Conservation (phyloP, 1,284 basidiomycete species). For the Pholiota adiposa region DNA sequence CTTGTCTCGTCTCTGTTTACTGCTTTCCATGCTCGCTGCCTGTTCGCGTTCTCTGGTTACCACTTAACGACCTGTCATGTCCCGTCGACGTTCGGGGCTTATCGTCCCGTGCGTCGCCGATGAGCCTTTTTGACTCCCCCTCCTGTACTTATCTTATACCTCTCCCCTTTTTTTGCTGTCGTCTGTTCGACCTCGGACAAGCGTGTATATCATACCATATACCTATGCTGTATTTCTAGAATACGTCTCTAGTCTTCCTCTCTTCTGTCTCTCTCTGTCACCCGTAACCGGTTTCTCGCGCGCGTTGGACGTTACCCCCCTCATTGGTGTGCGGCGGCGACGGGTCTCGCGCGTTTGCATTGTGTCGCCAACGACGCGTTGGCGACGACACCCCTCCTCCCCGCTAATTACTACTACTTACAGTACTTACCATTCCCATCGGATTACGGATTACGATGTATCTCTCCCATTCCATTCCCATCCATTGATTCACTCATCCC, state of each 20-base stretch:
- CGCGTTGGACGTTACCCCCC: not conserved
- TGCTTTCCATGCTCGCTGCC: conserved; percentile 14
- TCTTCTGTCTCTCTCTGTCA: not conserved
- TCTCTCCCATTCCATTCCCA: too few relatives aligned
- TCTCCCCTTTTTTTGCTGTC: not conserved
- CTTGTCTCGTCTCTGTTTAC: not conserved
- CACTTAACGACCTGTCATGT: conserved; percentile 29
- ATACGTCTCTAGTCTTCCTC: conserved; percentile 20
- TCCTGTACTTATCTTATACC: conserved; percentile 25
- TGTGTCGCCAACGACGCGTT: not conserved
- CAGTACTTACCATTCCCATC: not conserved
- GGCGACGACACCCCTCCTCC: not conserved
- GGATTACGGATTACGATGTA: not conserved
- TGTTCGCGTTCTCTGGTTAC: conserved; percentile 4
- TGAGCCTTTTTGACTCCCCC: not conserved
- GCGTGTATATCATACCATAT: conserved; percentile 24
- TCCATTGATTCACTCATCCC: too few relatives aligned
- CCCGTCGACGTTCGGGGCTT: conserved; percentile 8
- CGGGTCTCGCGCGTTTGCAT: not conserved
- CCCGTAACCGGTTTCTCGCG: not conserved
- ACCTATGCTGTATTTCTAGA: conserved; percentile 42
- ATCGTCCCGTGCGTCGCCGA: conserved; percentile 3
- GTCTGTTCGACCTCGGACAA: conserved; percentile 12
- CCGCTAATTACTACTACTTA: not conserved
- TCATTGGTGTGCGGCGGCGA: not conserved